Evolutionary conservation across 129 eudicot species (phyloP).

Genomic region (Helianthus tuberosus): DNA sequence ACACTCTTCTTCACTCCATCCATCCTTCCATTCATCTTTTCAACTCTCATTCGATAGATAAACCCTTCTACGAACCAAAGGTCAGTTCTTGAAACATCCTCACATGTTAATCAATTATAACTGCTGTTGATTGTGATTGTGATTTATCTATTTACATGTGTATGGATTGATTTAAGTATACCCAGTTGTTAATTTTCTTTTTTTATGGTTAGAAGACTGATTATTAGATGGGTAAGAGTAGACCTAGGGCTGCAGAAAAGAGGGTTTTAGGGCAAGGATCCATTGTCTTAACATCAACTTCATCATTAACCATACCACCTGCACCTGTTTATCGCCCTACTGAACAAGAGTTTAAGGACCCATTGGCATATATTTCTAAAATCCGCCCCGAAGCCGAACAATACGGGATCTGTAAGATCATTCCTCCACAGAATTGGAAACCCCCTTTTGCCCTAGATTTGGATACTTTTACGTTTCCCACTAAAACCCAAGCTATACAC

Average conservation of each 20-base stretch:
- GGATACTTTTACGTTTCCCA: slow-evolving; percentile 67
- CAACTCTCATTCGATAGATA: no score
- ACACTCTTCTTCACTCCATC: no score
- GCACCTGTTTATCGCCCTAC: slow-evolving; percentile 88
- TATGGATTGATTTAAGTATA: slow-evolving; percentile 5
- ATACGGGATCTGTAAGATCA: slow-evolving; percentile 90
- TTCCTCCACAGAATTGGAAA: slow-evolving; percentile 90
- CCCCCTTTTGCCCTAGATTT: slow-evolving; percentile 89
- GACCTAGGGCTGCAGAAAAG: slow-evolving; percentile 89
- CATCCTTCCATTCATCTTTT: no score
- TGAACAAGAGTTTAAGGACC: slow-evolving; percentile 92
- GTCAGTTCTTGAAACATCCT: slow-evolving; percentile 17
- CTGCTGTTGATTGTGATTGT: slow-evolving; percentile 6
- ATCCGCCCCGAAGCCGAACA: slow-evolving; percentile 88
- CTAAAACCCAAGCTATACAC: slow-evolving; percentile 93
- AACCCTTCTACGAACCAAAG: slow-evolving; percentile 13
- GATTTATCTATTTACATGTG: background rate
- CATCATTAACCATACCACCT: slow-evolving; percentile 57
- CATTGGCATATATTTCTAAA: slow-evolving; percentile 75
- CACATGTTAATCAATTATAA: background rate
- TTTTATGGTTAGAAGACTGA: slow-evolving; percentile 25
- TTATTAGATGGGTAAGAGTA: slow-evolving; percentile 73
- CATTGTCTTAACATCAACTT: slow-evolving; percentile 37
- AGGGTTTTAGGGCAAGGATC: slow-evolving; percentile 69
- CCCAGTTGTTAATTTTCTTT: slow-evolving; percentile 6